Percentiles rank a stretch among this genome's conserved stretches.
These are phyloP conservation scores for Neurospora intermedia DNA, from an alignment of 495 filamentous ascomycete genomes.

Conservation along the genomic window DNA sequence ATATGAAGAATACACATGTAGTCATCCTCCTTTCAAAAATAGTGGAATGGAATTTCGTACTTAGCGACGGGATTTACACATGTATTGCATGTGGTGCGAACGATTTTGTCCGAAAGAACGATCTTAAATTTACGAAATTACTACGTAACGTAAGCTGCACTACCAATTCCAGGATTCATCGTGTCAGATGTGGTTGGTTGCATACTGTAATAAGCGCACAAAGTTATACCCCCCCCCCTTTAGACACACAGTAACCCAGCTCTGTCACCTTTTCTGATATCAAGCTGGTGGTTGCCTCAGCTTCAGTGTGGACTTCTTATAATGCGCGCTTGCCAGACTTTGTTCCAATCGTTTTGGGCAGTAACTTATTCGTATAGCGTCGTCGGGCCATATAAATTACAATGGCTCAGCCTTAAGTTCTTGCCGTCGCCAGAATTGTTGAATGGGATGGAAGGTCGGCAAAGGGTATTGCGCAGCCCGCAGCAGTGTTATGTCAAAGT, in stretches of 20 bases:
- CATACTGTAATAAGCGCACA: not conserved
- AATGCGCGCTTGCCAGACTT: not conserved
- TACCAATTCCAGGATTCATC: not conserved
- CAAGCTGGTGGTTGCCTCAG: too few species aligned
- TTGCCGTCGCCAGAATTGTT: slow-evolving; percentile 10
- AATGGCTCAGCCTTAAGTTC: slow-evolving; percentile 16
- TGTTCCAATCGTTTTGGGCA: not conserved
- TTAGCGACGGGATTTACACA: too few species aligned
- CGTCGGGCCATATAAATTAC: not conserved
- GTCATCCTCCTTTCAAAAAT: not conserved
- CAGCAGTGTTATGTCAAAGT: not conserved
- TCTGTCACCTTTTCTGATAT: not conserved
- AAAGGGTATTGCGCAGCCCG: not conserved
- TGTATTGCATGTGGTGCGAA: not conserved
- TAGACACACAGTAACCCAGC: not conserved
- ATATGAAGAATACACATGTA: not conserved
- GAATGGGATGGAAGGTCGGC: not conserved
- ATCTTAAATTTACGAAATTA: not conserved
- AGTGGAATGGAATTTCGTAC: not conserved
- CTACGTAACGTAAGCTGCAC: not conserved
- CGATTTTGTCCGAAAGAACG: not conserved
- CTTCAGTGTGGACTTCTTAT: not conserved
- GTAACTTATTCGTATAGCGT: not conserved
- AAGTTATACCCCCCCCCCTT: not conserved
- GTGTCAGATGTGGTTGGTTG: not conserved